These are phyloP conservation scores for Globisporangium nagaii DNA, from an alignment of 352 stramenopile genomes.

Conservation along the genomic window DNA sequence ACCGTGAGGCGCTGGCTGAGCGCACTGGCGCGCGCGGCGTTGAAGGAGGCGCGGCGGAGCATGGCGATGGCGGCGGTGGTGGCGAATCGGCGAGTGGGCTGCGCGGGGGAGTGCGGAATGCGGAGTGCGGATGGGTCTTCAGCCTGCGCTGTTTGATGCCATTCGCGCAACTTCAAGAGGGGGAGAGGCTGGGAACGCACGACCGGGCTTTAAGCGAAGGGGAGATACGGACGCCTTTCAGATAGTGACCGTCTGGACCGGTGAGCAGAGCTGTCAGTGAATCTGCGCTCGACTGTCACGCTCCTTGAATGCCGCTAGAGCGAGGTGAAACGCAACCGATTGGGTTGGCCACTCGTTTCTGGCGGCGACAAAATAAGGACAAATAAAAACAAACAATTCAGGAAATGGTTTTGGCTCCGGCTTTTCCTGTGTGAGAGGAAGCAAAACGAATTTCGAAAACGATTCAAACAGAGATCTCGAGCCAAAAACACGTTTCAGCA, in stretches of 20 bases:
- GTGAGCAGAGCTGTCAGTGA: not conserved
- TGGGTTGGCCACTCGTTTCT: too few species aligned
- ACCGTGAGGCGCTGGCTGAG: slow-evolving; percentile 2
- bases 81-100: too few species aligned
- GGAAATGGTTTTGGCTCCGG: too few species aligned
- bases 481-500: too few species aligned
- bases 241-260: not conserved
- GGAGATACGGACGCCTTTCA: not conserved
- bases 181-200: too few species aligned
- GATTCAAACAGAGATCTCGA: too few species aligned
- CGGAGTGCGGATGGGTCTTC: not conserved
- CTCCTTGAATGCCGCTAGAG: slow-evolving; percentile 11
- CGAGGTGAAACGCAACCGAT: slow-evolving; percentile 7
- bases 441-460: not conserved
- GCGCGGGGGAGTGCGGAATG: not conserved
- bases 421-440: too few species aligned
- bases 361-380: too few species aligned
- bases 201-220: too few species aligned
- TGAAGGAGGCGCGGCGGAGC: slow-evolving; percentile 10
- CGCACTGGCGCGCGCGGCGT: slow-evolving; percentile 10
- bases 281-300: not conserved
- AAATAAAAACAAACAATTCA: too few species aligned
- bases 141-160: too few species aligned
- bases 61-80: slow-evolving; percentile 7
- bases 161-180: too few species aligned